Evolutionary conservation across 2,329 filamentous ascomycete species (phyloP).

Genomic region (Aspergillus felis): DNA sequence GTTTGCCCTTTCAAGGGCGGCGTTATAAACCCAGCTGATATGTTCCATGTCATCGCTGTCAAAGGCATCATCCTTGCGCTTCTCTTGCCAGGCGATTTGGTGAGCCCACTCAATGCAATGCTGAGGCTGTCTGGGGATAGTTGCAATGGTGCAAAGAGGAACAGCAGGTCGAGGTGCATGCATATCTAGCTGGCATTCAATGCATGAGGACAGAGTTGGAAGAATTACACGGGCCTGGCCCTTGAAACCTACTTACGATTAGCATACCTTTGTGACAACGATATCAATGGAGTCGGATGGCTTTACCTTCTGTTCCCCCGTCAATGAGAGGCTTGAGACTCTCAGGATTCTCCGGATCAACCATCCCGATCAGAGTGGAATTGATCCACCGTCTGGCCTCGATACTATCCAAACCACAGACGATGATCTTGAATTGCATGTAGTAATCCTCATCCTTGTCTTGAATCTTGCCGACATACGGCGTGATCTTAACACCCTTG

Average conservation of each 20-base stretch:
- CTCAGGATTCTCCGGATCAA: conserved; percentile 77
- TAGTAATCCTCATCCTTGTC: conserved; percentile 97
- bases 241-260: conserved; percentile 68
- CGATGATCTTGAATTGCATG: conserved; percentile 89
- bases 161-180: conserved; percentile 96
- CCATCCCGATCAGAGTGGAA: conserved; percentile 83
- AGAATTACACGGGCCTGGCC: conserved; percentile 91
- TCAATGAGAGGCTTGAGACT: conserved; percentile 91
- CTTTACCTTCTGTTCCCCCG: conserved; percentile 80
- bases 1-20: conserved; percentile 72
- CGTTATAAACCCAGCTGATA: conserved; percentile 92
- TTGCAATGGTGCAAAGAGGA: conserved; percentile 91
- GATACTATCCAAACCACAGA: conserved; percentile 94
- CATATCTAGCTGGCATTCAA: conserved; percentile 98
- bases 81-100: conserved; percentile 92
- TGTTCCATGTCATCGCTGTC: conserved; percentile 97
- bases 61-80: conserved; percentile 75
- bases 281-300: neutral
- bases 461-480: conserved; percentile 92
- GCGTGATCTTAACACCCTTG: conserved; percentile 85
- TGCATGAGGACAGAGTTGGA: conserved; percentile 88
- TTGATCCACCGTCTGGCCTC: conserved; percentile 99
- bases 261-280: conserved; percentile 6
- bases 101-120: conserved; percentile 99
- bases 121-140: conserved; percentile 92